Conservation (phyloP, 176 grass and related monocot species). For the Oryza australiensis region DNA sequence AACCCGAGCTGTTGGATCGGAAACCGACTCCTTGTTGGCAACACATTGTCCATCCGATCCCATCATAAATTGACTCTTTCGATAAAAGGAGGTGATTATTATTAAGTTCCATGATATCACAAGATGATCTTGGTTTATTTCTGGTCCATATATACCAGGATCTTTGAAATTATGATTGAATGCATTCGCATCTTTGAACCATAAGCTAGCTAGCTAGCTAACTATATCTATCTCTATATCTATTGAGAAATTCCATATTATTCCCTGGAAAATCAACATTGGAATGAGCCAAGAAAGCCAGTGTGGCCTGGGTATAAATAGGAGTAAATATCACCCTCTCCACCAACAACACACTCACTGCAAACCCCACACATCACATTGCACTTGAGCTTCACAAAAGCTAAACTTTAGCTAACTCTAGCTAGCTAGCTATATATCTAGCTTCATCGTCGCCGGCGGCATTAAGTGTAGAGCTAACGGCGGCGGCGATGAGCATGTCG, state of each 20-base stretch:
- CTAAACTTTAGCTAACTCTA: background rate
- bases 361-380: background rate
- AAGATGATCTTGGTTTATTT: background rate
- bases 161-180: slow-evolving; percentile 6
- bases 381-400: background rate
- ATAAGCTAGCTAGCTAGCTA: background rate
- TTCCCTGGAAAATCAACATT: background rate
- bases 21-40: background rate
- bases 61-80: background rate
- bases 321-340: background rate
- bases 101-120: background rate
- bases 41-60: background rate
- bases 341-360: background rate
- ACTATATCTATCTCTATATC: background rate
- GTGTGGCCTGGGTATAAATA: slow-evolving; percentile 38
- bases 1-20: background rate
- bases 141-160: background rate
- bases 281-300: background rate
- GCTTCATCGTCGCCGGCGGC: background rate
- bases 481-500: slow-evolving; percentile 36
- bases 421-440: background rate
- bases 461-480: background rate
- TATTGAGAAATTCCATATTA: background rate
- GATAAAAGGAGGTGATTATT: background rate
- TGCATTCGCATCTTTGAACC: background rate